Evolutionary conservation across 1,284 basidiomycete species (phyloP), one percentile per base, ranked within the genome.

Genomic region (Limonomyces culmigenus): DNA sequence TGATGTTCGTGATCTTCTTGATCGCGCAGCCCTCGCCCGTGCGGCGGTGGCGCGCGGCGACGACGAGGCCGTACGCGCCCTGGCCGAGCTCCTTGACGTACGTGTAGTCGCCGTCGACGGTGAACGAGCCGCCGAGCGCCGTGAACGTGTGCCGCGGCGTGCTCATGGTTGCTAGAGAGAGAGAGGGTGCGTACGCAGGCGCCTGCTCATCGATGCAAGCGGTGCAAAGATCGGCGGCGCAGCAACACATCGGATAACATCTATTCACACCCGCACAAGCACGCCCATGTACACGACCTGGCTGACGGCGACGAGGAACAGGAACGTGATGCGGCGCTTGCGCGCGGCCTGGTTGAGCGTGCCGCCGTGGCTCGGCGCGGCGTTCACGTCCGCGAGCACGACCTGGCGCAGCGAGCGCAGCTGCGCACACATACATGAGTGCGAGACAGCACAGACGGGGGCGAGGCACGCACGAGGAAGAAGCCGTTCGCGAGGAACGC

Each of bases 1-100:
- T 93, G 51, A 96, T 91, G 53, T 93, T 95, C 39, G 91, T 95
- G 53, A 96, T 93, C 67, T 92, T 92, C 67, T 92, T 92, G 60
- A 92, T 88, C 47, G 91, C 92, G 47, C 88, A 84, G 19, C 85
- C 85, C 54, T 92, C 88, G 23, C 83, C 83, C 4, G 84, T 80
- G 46, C 77, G 63, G 44, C 76, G 74, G 56, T 92, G 84, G 43
- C 76, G 73, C 0, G 88, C 88, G 29, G 85, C 74, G 34, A 91
- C 79, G 44, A 92, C 88, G 49, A 85, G 91, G 19, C 89, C 89
- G 54, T 93, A 92, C 17, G 88, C 88, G 47, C 85, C 89, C 58
- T 91, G 89, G 21, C 88, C 91, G 39, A 95, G 78, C 52, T 93
- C 91, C 59, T 95, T 96, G 55, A 91, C 84, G 53, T 86, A 91